Evolutionary conservation across 2,329 filamentous ascomycete species (phyloP).

Genomic region (Apiospora phragmitis): DNA sequence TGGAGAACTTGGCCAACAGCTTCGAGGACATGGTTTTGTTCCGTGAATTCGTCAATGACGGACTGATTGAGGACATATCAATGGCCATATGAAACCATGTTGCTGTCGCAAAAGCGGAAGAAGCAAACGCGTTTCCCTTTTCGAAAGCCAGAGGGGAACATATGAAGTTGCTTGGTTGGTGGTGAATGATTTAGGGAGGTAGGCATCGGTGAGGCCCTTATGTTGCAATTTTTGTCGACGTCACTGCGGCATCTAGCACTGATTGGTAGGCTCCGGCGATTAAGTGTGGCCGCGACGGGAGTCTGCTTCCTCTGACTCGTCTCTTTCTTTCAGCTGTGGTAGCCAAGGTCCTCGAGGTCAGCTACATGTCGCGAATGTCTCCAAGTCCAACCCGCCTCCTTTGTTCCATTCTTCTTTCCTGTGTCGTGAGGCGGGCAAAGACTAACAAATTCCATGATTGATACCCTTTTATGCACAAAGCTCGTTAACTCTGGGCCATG

Average conservation of each 20-base stretch:
- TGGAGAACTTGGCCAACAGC: conserved; percentile 33
- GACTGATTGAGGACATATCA: neutral
- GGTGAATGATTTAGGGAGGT: neutral
- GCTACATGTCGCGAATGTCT: neutral
- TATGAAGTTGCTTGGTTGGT: neutral
- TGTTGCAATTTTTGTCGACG: neutral
- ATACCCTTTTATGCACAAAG: neutral
- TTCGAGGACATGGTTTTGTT: conserved; percentile 37
- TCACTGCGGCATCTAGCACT: neutral
- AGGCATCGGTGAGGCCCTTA: neutral
- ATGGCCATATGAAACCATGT: neutral
- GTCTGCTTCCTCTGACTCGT: neutral
- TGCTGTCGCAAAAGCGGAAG: neutral
- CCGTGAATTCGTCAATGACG: conserved; percentile 27
- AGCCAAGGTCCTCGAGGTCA: neutral
- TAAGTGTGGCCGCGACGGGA: neutral
- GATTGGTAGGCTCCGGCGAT: neutral
- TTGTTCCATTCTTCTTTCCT: neutral
- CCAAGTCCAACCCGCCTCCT: neutral
- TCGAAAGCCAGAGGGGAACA: neutral
- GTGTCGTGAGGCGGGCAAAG: neutral
- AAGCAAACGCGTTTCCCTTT: neutral
- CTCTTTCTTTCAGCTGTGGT: neutral
- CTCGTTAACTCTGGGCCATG: neutral
- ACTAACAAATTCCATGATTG: neutral